Evolutionary conservation across 2,329 filamentous ascomycete genomes (phyloP).

Genomic region (Xylariales sp.): DNA sequence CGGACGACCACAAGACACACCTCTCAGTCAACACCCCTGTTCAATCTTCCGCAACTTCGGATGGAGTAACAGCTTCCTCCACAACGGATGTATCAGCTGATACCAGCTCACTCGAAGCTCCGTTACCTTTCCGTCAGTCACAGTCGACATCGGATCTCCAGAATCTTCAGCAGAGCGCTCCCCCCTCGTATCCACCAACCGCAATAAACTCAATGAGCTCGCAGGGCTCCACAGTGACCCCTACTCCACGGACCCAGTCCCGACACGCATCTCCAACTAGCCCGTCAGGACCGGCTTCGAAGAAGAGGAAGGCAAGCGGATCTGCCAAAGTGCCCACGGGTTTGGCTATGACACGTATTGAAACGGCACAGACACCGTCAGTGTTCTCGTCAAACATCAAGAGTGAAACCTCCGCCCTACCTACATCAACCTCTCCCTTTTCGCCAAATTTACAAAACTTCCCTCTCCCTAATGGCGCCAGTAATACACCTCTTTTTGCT

Average conservation of each 20-base stretch:
- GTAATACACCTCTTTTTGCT: constrained; percentile 29
- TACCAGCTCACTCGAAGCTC: constrained; percentile 25
- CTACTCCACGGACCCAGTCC: constrained; percentile 61
- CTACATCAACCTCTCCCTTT: constrained; percentile 49
- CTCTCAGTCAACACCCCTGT: constrained; percentile 23
- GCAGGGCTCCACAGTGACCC: constrained; percentile 29
- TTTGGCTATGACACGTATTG: constrained; percentile 77
- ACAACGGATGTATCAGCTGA: constrained; percentile 17
- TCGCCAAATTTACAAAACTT: constrained; percentile 43
- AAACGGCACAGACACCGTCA: constrained; percentile 47
- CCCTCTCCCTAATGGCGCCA: constrained; percentile 30
- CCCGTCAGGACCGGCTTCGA: constrained; percentile 61
- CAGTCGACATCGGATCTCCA: constrained; percentile 62
- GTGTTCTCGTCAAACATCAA: constrained; percentile 26
- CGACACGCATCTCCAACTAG: constrained; percentile 68
- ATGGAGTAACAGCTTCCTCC: constrained; percentile 1
- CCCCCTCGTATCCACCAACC: constrained; percentile 21
- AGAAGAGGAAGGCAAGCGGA: constrained; percentile 77
- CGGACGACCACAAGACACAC: constrained; percentile 94
- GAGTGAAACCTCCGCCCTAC: constrained; percentile 22
- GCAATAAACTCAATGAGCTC: constrained; percentile 20
- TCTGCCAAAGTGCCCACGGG: constrained; percentile 66
- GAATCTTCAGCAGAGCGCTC: constrained; percentile 48
- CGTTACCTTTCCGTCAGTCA: constrained; percentile 48
- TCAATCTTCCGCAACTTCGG: constrained; percentile 8